Base-by-base conservation (phyloP, 2,329 filamentous ascomycete genomes). In the Arthrobotrys conoides region DNA sequence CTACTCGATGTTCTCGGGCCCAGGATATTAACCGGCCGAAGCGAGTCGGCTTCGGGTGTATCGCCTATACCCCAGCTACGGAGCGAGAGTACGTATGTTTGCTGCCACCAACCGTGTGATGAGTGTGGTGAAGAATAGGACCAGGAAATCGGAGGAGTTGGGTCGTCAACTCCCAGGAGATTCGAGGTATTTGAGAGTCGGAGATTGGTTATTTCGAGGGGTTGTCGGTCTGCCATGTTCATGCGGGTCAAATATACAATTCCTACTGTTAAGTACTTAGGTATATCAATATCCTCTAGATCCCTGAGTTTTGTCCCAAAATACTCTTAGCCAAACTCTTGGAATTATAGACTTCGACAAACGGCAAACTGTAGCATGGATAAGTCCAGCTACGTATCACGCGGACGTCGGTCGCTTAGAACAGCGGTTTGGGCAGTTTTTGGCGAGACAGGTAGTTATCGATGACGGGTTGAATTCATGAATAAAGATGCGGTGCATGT, bases 121-220 rank as follows among this genome's bases (percentile, higher is more conserved):
- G 61, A 46, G 4, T 30, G 20, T 1, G 73, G 73, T 10, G 61
- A 61, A 3, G 73, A 77, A 41, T 77, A 77, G 2, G 67, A 71
- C 73, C 73, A 77, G 18, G 73, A 77, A 27, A 77, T 68, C 22
- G 67, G 65, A 5, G 73, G 73, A 0, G 49, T 33, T 16, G 61
- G 48, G 53, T 68, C 61, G 30, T 77, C 73, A 1, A 77, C 68
- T 36, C 51, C 67, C 10, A 44, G 20, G 6, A 71, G 30, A 16
- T 77, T 77, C 1, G 73, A 66, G 3, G 73, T 77, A 22, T 66
- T 61, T 36, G 73, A 77, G 0, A 77, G 59, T 3, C 73, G 59
- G 2, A 77, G 33, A 33, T 77, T 71, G 12, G 67, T 71, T 3
- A 77, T 71, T 30, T 68, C 51, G n/a, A 77, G 24, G 10, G 59